Conservation (phyloP, 768 basidiomycete species). For the Lactarius hengduanensis region DNA sequence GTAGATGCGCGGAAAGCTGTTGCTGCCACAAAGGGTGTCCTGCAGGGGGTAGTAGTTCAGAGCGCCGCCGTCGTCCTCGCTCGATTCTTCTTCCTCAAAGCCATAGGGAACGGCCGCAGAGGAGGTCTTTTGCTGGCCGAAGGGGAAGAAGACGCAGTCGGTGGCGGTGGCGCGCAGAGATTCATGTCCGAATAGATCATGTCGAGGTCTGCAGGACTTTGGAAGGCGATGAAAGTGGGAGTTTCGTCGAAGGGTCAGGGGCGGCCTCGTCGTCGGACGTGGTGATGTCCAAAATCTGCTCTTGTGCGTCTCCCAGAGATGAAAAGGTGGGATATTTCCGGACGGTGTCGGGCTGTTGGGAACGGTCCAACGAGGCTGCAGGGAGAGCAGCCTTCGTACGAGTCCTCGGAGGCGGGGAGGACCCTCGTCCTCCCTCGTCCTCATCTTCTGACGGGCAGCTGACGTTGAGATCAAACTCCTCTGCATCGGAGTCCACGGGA, state of each 20-base stretch:
- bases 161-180: neutral
- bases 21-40: neutral
- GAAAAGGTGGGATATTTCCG: neutral
- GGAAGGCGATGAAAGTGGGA: conserved; percentile 13
- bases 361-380: neutral
- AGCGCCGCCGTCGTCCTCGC: neutral
- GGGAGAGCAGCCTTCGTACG: neutral
- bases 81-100: conserved; percentile 21
- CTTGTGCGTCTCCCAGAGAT: neutral
- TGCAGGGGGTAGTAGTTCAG: neutral
- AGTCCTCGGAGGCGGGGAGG: neutral
- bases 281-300: neutral
- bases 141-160: neutral
- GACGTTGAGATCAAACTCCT: conserved; percentile 21
- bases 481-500: conserved; percentile 1
- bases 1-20: neutral
- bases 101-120: conserved; percentile 16
- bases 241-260: neutral
- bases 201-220: conserved; percentile 17
- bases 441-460: conserved; percentile 15
- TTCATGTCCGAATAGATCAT: neutral
- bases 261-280: conserved; percentile 3
- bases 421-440: neutral
- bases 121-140: neutral
- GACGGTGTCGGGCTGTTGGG: neutral